Conservation (phyloP, 2,329 filamentous ascomycete species). For the Ceratocystis colombiana region DNA sequence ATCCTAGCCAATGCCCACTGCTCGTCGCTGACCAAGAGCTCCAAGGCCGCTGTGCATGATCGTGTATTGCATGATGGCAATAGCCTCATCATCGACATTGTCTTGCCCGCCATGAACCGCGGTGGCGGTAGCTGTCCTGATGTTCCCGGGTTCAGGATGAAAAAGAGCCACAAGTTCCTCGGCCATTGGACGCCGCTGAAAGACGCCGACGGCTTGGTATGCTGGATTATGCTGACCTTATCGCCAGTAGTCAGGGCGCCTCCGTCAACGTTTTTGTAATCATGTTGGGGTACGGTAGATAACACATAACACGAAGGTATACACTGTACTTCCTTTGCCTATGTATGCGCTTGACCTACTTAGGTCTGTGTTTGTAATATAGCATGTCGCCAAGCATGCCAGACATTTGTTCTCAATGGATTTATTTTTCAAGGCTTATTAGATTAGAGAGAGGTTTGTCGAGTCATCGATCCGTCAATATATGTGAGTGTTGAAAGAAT, state of each 20-base stretch:
- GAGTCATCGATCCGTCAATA: no score
- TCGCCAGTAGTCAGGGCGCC: conserved; percentile 4
- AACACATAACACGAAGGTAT: neutral
- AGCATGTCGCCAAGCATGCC: no score
- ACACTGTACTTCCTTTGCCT: no score
- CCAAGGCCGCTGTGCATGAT: conserved; percentile 4
- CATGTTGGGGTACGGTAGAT: neutral
- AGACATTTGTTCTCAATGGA: no score
- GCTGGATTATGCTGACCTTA: conserved; percentile 14
- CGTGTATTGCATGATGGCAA: conserved; percentile 12
- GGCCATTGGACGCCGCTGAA: conserved; percentile 25
- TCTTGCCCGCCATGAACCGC: neutral
- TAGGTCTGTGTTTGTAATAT: no score
- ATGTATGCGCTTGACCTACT: no score
- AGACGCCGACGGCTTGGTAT: neutral
- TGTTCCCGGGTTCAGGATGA: neutral
- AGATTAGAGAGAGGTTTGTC: no score
- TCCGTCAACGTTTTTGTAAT: neutral
- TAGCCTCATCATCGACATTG: conserved; percentile 16
- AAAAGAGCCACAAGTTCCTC: conserved; percentile 13
- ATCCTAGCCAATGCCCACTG: conserved; percentile 10
- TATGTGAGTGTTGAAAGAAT: no score
- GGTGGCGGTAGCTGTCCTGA: neutral
- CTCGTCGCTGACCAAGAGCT: conserved; percentile 10
- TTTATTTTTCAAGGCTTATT: no score